Evolutionary conservation across 2,329 filamentous ascomycete species (phyloP).

Genomic region (Colletotrichum simmondsii): DNA sequence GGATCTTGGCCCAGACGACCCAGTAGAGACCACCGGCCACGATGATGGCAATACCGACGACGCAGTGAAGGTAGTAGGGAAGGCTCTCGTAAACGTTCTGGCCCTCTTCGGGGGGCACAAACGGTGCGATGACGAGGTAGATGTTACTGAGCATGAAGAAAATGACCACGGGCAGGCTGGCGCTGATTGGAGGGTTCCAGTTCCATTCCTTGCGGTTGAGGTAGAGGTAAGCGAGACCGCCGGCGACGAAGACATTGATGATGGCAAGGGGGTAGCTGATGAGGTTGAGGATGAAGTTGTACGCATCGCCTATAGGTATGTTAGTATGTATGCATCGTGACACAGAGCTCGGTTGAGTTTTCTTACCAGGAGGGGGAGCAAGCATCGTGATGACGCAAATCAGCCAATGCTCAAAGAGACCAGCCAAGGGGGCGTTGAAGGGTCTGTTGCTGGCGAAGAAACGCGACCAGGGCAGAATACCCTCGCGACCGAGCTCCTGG

Average conservation of each 20-base stretch:
- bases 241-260: conserved; percentile 65
- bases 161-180: conserved; percentile 62
- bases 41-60: conserved; percentile 67
- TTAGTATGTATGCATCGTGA: conserved; percentile 3
- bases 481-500: conserved; percentile 74
- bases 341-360: conserved; percentile 57
- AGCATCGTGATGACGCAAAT: conserved; percentile 74
- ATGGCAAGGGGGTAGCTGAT: conserved; percentile 73
- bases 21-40: conserved; percentile 64
- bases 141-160: conserved; percentile 72
- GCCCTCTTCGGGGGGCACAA: conserved; percentile 61
- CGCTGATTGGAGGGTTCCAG: conserved; percentile 66
- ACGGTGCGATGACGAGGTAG: conserved; percentile 70
- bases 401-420: conserved; percentile 72
- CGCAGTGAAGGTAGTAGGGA: conserved; percentile 68
- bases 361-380: conserved; percentile 74
- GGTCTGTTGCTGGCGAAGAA: conserved; percentile 74
- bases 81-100: conserved; percentile 64
- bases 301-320: conserved; percentile 11
- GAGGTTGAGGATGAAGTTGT: conserved; percentile 51
- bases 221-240: conserved; percentile 65
- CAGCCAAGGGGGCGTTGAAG: conserved; percentile 70
- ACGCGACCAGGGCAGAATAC: conserved; percentile 70
- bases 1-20: conserved; percentile 63
- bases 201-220: conserved; percentile 56